Conservation (phyloP, 2,329 filamentous ascomycete species). For the Periglandula ipomoeae region DNA sequence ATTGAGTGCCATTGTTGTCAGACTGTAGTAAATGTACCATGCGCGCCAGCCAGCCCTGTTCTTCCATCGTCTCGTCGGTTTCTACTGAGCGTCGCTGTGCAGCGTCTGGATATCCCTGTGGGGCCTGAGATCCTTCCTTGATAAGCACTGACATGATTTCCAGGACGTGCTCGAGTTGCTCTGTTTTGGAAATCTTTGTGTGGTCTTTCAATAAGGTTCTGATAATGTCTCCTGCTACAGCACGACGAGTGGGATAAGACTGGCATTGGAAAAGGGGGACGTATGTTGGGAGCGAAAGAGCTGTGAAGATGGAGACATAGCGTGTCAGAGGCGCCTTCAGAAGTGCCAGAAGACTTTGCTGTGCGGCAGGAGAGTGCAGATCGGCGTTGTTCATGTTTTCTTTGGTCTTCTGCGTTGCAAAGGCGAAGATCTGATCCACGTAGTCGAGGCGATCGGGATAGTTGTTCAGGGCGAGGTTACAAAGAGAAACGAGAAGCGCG, state of each 20-base stretch:
- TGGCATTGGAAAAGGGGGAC: conserved; percentile 84
- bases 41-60: conserved; percentile 92
- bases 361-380: conserved; percentile 76
- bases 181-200: conserved; percentile 65
- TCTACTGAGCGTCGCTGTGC: conserved; percentile 68
- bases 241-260: conserved; percentile 82
- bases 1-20: conserved; percentile 85
- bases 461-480: conserved; percentile 89
- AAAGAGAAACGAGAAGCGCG: conserved; percentile 84
- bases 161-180: conserved; percentile 80
- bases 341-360: conserved; percentile 81
- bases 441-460: conserved; percentile 91
- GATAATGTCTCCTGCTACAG: conserved; percentile 83
- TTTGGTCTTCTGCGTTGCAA: conserved; percentile 75
- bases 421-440: conserved; percentile 86
- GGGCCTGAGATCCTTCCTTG: conserved; percentile 78
- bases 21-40: conserved; percentile 82
- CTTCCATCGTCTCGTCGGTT: conserved; percentile 95
- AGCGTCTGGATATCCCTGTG: conserved; percentile 75
- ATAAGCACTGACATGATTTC: conserved; percentile 86
- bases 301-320: conserved; percentile 94
- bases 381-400: conserved; percentile 95
- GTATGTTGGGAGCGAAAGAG: conserved; percentile 83
- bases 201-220: conserved; percentile 74
- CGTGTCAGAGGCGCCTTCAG: conserved; percentile 84